A percentile compares a stretch with the other conserved stretches of the same genome.
These are phyloP conservation scores for Metschnikowia kunwiensis DNA, from an alignment of 805 yeast species.

Conservation along the genomic window DNA sequence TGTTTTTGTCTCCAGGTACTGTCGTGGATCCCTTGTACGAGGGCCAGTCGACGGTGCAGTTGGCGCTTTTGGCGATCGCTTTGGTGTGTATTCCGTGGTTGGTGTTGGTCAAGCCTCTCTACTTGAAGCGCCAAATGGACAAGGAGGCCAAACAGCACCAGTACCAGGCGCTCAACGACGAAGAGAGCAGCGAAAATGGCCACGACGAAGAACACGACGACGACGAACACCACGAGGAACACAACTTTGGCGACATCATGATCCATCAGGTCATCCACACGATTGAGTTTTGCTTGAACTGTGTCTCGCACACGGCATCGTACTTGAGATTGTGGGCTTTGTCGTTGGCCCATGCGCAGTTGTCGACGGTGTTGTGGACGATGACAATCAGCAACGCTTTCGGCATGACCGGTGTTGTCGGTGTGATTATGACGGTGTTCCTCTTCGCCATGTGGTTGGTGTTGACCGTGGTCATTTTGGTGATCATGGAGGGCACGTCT, in stretches of 20 bases:
- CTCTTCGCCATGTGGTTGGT: slow-evolving; percentile 94
- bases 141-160: slow-evolving; percentile 51
- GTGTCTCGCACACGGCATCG: slow-evolving; percentile 98
- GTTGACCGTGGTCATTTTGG: slow-evolving; percentile 85
- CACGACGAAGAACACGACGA: slow-evolving; percentile 46
- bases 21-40: slow-evolving; percentile 76
- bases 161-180: slow-evolving; percentile 37
- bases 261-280: slow-evolving; percentile 97
- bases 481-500: slow-evolving; percentile 97
- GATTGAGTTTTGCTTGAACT: slow-evolving; percentile 93
- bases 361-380: slow-evolving; percentile 91
- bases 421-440: slow-evolving; percentile 71
- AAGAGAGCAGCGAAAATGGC: slow-evolving; percentile 27
- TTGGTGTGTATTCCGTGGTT: slow-evolving; percentile 91
- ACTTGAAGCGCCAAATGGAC: slow-evolving; percentile 56
- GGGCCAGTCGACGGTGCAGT: slow-evolving; percentile 78
- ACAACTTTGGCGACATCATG: slow-evolving; percentile 88
- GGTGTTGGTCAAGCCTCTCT: slow-evolving; percentile 77
- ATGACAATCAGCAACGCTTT: slow-evolving; percentile 90
- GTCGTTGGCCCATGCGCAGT: slow-evolving; percentile 94
- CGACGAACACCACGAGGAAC: slow-evolving; percentile 51
- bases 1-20: slow-evolving; percentile 92
- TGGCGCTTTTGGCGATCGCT: slow-evolving; percentile 69
- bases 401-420: slow-evolving; percentile 56
- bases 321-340: slow-evolving; percentile 95